phyloP scores from a whole-genome alignment of 345 rosid species.

The Corchorus olitorius region DNA sequence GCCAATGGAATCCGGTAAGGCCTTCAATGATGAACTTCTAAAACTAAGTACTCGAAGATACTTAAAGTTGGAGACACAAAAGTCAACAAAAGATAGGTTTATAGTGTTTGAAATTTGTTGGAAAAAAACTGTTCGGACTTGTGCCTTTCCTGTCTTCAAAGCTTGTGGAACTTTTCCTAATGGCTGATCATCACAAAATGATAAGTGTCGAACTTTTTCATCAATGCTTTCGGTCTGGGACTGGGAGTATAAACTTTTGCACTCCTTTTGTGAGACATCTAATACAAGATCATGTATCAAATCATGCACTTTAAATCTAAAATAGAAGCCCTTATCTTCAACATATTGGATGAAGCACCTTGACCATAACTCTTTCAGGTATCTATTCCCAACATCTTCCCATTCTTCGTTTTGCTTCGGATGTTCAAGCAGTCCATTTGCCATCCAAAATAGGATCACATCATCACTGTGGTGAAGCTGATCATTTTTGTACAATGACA shows the following conservation, averaged over 20 bases:
- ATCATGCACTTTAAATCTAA: too few species aligned
- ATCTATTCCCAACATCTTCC: background rate
- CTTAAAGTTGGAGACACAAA: background rate
- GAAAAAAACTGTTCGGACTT: background rate
- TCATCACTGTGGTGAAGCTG: background rate
- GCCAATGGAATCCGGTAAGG: too few species aligned
- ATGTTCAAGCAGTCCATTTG: background rate
- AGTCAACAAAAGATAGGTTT: background rate
- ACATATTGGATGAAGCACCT: too few species aligned
- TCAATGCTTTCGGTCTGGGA: too few species aligned
- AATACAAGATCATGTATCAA: too few species aligned
- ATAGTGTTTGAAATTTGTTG: background rate
- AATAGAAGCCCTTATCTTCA: too few species aligned
- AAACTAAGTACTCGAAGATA: background rate
- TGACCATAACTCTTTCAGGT: background rate
- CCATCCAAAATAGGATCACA: background rate
- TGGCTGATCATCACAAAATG: too few species aligned
- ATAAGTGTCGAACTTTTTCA: too few species aligned
- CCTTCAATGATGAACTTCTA: background rate
- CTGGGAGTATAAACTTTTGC: too few species aligned
- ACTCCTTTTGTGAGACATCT: too few species aligned
- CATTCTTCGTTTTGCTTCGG: background rate
- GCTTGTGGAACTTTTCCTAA: too few species aligned
- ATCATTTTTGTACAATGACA: conserved; percentile 23
- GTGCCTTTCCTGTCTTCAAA: too few species aligned